Evolutionary conservation across 306 rosid species (phyloP).

Genomic region (Lablab purpureus): DNA sequence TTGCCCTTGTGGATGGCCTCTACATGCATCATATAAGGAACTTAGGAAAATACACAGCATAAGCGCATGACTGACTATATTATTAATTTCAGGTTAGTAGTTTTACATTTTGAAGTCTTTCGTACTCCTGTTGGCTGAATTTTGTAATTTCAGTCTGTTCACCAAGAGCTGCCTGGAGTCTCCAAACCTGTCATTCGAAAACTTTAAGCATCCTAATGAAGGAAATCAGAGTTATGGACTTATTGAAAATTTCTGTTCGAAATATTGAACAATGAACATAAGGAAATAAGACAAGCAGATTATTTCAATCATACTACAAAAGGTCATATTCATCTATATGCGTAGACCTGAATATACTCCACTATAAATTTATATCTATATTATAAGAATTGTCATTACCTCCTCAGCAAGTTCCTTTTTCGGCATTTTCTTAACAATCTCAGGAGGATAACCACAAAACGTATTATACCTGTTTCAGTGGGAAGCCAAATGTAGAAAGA

Average conservation of each 20-base stretch:
- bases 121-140: conserved; percentile 90
- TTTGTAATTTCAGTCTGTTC: conserved; percentile 95
- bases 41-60: conserved; percentile 34
- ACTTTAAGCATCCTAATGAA: conserved; percentile 24
- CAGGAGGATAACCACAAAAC: conserved; percentile 95
- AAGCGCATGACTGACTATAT: conserved; percentile 14
- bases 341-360: neutral
- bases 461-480: conserved; percentile 82
- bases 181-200: conserved; percentile 76
- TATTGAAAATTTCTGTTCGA: neutral
- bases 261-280: conserved; percentile 12
- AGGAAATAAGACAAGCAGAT: conserved; percentile 26
- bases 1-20: neutral
- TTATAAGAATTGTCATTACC: conserved; percentile 59
- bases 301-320: conserved; percentile 12
- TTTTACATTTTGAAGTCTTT: conserved; percentile 91
- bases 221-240: conserved; percentile 24
- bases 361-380: conserved; percentile 21
- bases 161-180: conserved; percentile 98
- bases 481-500: conserved; percentile 46
- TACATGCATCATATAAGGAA: conserved; percentile 10
- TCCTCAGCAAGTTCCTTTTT: conserved; percentile 98
- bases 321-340: conserved; percentile 17
- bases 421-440: conserved; percentile 99
- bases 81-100: conserved; percentile 33